phyloP scores from a whole-genome alignment of 129 eudicot species.

The Logfia minima region DNA sequence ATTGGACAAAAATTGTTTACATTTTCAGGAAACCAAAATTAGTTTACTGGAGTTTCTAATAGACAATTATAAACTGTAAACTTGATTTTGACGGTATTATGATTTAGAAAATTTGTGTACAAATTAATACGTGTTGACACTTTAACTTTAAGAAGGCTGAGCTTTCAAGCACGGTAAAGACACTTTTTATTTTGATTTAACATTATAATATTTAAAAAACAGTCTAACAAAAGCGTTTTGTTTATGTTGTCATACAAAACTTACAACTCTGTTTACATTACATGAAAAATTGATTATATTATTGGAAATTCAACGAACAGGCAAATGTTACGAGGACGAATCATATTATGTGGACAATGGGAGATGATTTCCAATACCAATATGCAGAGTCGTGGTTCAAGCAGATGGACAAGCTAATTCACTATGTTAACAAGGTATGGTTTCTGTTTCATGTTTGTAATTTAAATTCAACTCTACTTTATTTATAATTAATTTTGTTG shows the following conservation, averaged over 20 bases:
- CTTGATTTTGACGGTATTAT: too few species aligned
- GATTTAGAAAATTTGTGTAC: too few species aligned
- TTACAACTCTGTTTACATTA: background rate
- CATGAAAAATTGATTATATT: background rate
- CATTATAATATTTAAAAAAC: background rate
- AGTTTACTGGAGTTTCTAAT: too few species aligned
- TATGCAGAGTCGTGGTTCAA: slow-evolving; percentile 98
- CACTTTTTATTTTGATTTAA: background rate
- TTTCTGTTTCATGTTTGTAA: background rate
- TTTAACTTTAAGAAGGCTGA: background rate
- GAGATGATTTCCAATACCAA: slow-evolving; percentile 89
- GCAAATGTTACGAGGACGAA: slow-evolving; percentile 83
- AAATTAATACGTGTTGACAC: too few species aligned
- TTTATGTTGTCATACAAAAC: background rate
- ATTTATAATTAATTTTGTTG: slow-evolving; percentile 4
- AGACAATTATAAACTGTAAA: too few species aligned
- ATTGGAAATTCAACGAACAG: slow-evolving; percentile 26
- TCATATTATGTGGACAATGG: slow-evolving; percentile 99
- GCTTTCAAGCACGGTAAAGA: background rate
- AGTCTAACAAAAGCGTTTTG: background rate
- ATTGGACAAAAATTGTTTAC: too few species aligned
- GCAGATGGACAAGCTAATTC: slow-evolving; percentile 91
- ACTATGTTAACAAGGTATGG: slow-evolving; percentile 75
- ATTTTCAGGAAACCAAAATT: too few species aligned
- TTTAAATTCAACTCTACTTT: background rate